Evolutionary conservation across 176 grass and related monocot species (phyloP), one percentile per base, ranked within the genome.

Genomic region (Luzula sylvatica): DNA sequence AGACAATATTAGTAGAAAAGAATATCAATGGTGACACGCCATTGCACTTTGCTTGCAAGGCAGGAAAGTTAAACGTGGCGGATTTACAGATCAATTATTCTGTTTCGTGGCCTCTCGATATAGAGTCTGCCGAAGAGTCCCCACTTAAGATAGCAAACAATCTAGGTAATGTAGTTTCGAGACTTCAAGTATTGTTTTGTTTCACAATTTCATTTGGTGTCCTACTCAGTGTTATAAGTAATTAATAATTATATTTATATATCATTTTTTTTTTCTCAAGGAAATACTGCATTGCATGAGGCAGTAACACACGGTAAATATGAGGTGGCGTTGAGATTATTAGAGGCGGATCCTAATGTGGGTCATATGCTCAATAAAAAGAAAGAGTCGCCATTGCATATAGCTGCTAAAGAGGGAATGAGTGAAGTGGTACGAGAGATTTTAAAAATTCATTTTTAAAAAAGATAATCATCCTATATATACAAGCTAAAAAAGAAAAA

Each of bases 21-120:
- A 83, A 83, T 42, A 50, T 16, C 2, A 65, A 86, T 21, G 73
- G 60, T 8, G 77, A 93, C 52, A 93, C 87, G 38, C 61, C 87
- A 29, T 56, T 93, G 55, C 87, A 93, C 27, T 19, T 86, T 4
- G 87, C 81, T 11, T 74, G 59, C 12, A 67, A 56, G 49, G 17
- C 24, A 3, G 87, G 87, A 5, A 66, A 46, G 53, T 2, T 19
- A 5, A 47, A 75, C 9, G 60, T 78, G 44, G 69, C 24, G 0
- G 18, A 38, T 3, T 42, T 59, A 13, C 52, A 84, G 15, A 24
- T 67, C 26, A 1, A 0, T 54, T 13, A 14, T 35, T 61, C 72
- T 14, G 1, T 2, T 27, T 20, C 0, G 1, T 76, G 61, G 67
- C 48, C 52, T 3, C 14, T 28, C 0, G 28, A 65, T 11, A 21